Percentiles rank a stretch among this genome's conserved stretches.
phyloP scores from a whole-genome alignment of 2,329 filamentous ascomycete genomes.

The Fusarium sublunatum region DNA sequence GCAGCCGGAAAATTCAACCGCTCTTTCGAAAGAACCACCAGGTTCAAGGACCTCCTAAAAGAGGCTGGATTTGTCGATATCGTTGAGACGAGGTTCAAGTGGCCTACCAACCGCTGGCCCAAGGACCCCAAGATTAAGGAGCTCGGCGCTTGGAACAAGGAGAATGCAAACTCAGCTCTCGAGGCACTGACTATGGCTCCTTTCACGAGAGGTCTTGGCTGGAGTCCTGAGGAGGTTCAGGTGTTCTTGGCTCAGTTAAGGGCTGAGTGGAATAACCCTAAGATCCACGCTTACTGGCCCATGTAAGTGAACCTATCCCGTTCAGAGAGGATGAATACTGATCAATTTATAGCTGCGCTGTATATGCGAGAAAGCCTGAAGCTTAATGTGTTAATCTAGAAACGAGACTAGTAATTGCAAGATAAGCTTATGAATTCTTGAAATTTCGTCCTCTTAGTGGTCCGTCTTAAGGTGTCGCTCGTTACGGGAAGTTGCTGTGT shows the following conservation, averaged over 20 bases:
- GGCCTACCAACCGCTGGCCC: conserved; percentile 63
- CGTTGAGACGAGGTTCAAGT: conserved; percentile 57
- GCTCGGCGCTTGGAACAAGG: conserved; percentile 52
- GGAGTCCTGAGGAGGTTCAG: conserved; percentile 33
- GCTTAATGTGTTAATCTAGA: background rate
- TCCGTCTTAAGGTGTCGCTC: too few relatives aligned
- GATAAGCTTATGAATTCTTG: too few relatives aligned
- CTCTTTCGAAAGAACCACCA: conserved; percentile 38
- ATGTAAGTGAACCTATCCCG: too few relatives aligned
- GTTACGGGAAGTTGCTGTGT: too few relatives aligned
- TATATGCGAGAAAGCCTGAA: conserved; percentile 33
- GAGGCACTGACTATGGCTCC: conserved; percentile 47
- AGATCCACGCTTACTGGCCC: conserved; percentile 38
- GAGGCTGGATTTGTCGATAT: conserved; percentile 65
- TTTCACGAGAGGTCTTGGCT: conserved; percentile 43
- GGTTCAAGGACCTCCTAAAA: conserved; percentile 50
- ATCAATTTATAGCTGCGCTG: conserved; percentile 35
- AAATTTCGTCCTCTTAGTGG: too few relatives aligned
- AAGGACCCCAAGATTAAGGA: conserved; percentile 62
- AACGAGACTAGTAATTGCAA: background rate
- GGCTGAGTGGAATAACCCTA: conserved; percentile 28
- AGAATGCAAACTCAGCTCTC: conserved; percentile 40
- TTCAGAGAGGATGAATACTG: too few relatives aligned
- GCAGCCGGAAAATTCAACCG: conserved; percentile 47
- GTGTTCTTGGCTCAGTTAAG: conserved; percentile 21